Evolutionary conservation across 805 yeast genomes (phyloP).

Genomic region (Candida loeiensis): DNA sequence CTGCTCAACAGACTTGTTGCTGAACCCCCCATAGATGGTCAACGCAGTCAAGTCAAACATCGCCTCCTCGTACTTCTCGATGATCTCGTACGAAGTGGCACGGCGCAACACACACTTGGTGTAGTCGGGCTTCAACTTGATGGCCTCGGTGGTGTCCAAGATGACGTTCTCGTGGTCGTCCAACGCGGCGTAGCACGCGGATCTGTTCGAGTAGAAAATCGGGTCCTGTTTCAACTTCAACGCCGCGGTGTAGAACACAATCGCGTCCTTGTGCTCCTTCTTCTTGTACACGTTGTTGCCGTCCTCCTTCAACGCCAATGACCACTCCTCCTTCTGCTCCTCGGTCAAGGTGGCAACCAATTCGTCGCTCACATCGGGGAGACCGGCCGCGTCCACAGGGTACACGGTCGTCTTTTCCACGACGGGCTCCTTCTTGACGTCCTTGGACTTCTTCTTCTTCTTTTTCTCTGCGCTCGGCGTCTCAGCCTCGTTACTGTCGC

Average conservation of each 20-base stretch:
- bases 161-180: conserved; percentile 79
- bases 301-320: conserved; percentile 77
- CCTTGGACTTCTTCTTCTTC: conserved; percentile 39
- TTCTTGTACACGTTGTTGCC: conserved; percentile 78
- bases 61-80: conserved; percentile 77
- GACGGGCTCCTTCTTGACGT: conserved; percentile 9
- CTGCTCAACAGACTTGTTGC: conserved; percentile 71
- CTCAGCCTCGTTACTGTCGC: conserved; percentile 14
- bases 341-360: conserved; percentile 42
- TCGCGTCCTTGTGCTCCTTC: conserved; percentile 71
- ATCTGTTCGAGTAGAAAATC: conserved; percentile 88
- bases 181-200: conserved; percentile 89
- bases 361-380: conserved; percentile 54
- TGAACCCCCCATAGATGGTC: conserved; percentile 79
- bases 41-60: conserved; percentile 89
- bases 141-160: conserved; percentile 82
- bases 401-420: conserved; percentile 23
- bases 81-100: conserved; percentile 84
- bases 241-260: conserved; percentile 76
- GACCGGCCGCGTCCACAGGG: conserved; percentile 54
- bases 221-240: conserved; percentile 75
- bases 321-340: conserved; percentile 58
- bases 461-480: conserved; percentile 16
- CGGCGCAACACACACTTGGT: conserved; percentile 89
- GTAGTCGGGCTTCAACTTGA: conserved; percentile 83